A percentile compares a stretch with the other conserved stretches of the same genome.
These are phyloP conservation scores for Botrytis cinerea DNA, from an alignment of 2,329 filamentous ascomycete genomes.

Conservation along the genomic window DNA sequence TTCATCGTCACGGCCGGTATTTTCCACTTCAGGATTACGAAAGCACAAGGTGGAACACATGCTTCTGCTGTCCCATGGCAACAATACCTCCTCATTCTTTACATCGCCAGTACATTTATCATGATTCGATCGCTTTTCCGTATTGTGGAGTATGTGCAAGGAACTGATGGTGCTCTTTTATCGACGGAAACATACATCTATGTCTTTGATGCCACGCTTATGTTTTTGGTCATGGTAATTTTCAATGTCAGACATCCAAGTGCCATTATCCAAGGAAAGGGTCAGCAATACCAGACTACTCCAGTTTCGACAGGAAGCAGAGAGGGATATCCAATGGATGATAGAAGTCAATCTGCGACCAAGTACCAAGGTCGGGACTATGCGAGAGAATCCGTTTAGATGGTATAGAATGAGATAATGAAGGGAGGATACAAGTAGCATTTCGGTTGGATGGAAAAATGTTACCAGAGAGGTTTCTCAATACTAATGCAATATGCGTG, in stretches of 20 bases:
- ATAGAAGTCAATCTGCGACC: background rate
- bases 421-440: no score
- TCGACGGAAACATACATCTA: constrained; percentile 50
- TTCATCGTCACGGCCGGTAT: constrained; percentile 44
- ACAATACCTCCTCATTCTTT: constrained; percentile 47
- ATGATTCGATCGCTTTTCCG: constrained; percentile 52
- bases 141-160: constrained; percentile 51
- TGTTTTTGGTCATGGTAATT: constrained; percentile 45
- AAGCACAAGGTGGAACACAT: constrained; percentile 21
- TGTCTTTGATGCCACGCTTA: constrained; percentile 49
- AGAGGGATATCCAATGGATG: background rate
- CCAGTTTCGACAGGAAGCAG: background rate
- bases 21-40: constrained; percentile 30
- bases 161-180: constrained; percentile 48
- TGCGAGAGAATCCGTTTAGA: background rate
- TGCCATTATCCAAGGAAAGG: constrained; percentile 12
- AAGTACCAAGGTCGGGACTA: background rate
- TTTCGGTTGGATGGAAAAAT: background rate
- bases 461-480: background rate
- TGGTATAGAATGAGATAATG: no score
- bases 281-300: background rate
- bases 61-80: constrained; percentile 28
- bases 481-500: background rate
- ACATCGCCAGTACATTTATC: constrained; percentile 48
- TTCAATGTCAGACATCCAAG: constrained; percentile 44